Evolutionary conservation across 169 alveolate genomes (phyloP), one percentile per base, ranked within the genome.

Genomic region (Eimeria mitis): DNA sequence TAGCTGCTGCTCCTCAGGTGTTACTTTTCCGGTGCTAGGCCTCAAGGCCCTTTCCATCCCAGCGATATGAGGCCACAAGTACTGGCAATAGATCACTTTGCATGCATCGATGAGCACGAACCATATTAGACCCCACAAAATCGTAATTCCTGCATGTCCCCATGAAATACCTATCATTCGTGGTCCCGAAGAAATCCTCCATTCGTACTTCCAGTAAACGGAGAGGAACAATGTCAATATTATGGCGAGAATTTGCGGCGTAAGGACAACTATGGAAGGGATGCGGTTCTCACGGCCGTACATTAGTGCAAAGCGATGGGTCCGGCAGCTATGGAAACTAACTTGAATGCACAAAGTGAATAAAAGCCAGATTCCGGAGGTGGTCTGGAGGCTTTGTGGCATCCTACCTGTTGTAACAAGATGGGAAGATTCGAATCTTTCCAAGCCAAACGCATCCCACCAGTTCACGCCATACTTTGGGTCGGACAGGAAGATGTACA

Each of bases 81-180:
- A 76, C 28, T 23, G 44, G 79, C 84, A 88, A 63, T 70, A 59
- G 14, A 37, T 7, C 3, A 95, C 95, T 83, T 95, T 95, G 85
- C 83, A 54, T 52, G 40, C 75, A 31, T 95, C 97, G 54, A 83
- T 85, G 13, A 95, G 40, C n/a, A 89, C 25, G 70, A 95, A 95
- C 96, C 89, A 79, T n/a, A 95, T 31, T 19, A 95, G 2, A 70
- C 94, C 61, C 94, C 90, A 95, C 68, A 89, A 47, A 37, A 84
- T 71, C 44, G 95, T 89, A 28, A 95, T 90, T 47, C 95, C 89
- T 71, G 97, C 97, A 14, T 89, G 97, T 28, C 95, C 97, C 97
- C 97, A 95, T 28, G 75, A 40, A 56, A 88, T n/a, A 3, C 95
- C 95, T 37, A 59, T 59, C 94, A 95, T 89, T n/a, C 85, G 63